Evolutionary conservation across 345 rosid genomes (phyloP), one percentile per base, ranked within the genome.

Genomic region (Zanthoxylum bungeanum): DNA sequence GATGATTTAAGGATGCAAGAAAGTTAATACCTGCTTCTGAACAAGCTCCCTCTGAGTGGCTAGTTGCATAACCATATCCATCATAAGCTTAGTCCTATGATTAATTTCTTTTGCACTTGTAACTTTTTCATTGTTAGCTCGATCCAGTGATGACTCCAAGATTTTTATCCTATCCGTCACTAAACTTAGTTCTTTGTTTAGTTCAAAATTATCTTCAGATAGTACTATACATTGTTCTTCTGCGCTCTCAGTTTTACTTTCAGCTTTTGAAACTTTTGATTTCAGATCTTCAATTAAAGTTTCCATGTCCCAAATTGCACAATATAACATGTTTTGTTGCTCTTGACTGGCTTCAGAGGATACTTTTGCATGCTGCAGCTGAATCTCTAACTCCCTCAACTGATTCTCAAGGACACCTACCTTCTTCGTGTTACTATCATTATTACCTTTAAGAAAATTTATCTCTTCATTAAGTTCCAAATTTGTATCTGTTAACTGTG

Each of bases 251-350:
- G 77, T 83, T 75, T 82, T 87, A 76, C 81, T 85, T 77, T 94
- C 99, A 40, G 97, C 96, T 83, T 80, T 92, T n/a, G 93, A 83
- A 46, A 89, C 97, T 81, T 95, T 95, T 14, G 97, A 92, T 60
- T 90, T 95, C 56, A 92, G 81, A 78, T 95, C 99, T 74, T 92
- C 98, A 42, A 95, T 92, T 64, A 95, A 80, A 2, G 90, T 92
- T 77, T 95, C 99, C 99, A 95, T 95, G 77, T 95, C 99, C 99
- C 98, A 95, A 72, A 95, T 95, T 56, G 99, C 99, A 65, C 97
- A 78, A 70, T 95, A 95, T 74, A 95, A 67, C 99, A 89, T 86
- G 74, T 88, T 92, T 68, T 92, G 98, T 80, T 95, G 97, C 80
- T 95, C 99, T 77, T 89, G 98, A 78, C 90, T 82, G 46, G 87